Base-by-base conservation (phyloP, 2,329 filamentous ascomycete genomes). In the Penicillium sp. region DNA sequence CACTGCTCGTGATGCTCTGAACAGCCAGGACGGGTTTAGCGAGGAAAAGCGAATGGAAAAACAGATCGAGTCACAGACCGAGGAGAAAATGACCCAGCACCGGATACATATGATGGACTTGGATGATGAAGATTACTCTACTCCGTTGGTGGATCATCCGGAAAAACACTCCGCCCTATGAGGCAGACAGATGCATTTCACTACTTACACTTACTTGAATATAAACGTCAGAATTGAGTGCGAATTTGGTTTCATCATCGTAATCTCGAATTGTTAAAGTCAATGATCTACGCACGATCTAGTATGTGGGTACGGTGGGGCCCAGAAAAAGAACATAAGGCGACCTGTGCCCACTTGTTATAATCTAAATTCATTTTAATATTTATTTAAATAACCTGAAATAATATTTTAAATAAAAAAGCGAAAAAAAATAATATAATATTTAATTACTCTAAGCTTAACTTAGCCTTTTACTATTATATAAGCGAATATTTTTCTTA, bases 1-100 rank as follows among this genome's bases (percentile, higher is more conserved):
- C 12, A 47, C 43, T 51, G 54, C 57, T 1, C 49, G 39, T 21
- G 54, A 64, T 23, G 54, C 47, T 13, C 36, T 65, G 7, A 64
- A 65, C 15, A 62, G 53, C 38, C 48, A 61, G 16, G 53, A 61
- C 16, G 63, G 56, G 2, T 56, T 62, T 39, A 53, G 53, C 13
- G 66, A 71, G 45, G 67, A 68, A 29, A 29, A 29, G 9, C 53
- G 63, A 9, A 47, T 71, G 28, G 60, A 68, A 46, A 61, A 61
- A 21, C 61, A 73, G 45, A 59, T 69, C 7, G 59, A 68, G 34
- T 51, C 56, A n/a, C 63, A 62, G 44, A 71, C 67, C 1, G 60
- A 65, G 41, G 65, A 73, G 31, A 45, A 60, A 26, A 52, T 61
- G 57, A 42, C 53, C 4, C 45, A 47, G 15, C 61, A 65, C 24